These are phyloP conservation scores for Bertia moriformis DNA, from an alignment of 2,329 filamentous ascomycete genomes.

Conservation along the genomic window DNA sequence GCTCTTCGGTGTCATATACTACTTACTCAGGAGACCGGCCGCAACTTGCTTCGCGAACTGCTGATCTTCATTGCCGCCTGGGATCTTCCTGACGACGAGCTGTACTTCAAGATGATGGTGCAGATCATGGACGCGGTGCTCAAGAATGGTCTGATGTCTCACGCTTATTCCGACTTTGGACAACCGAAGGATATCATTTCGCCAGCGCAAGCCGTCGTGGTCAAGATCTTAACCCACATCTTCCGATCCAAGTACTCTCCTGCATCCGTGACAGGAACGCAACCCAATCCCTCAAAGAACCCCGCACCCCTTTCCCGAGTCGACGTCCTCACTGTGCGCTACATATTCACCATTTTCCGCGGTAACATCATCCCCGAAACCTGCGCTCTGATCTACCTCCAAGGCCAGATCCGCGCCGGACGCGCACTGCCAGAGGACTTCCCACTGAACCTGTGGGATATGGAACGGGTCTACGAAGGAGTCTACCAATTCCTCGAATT, in stretches of 20 bases:
- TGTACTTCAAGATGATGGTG: slow-evolving; percentile 60
- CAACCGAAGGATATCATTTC: slow-evolving; percentile 57
- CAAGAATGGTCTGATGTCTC: slow-evolving; percentile 49
- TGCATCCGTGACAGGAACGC: slow-evolving; percentile 20
- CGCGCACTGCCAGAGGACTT: slow-evolving; percentile 50
- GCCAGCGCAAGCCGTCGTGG: slow-evolving; percentile 52
- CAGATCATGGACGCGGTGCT: slow-evolving; percentile 57
- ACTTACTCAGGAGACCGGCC: slow-evolving; percentile 47
- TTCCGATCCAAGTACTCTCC: slow-evolving; percentile 40
- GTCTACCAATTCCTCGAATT: slow-evolving; percentile 58
- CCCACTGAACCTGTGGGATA: slow-evolving; percentile 54
- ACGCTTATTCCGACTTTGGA: slow-evolving; percentile 50
- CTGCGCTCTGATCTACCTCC: slow-evolving; percentile 51
- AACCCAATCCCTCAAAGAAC: slow-evolving; percentile 17
- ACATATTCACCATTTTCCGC: slow-evolving; percentile 53
- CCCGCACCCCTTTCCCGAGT: slow-evolving; percentile 10
- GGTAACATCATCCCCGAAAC: slow-evolving; percentile 55
- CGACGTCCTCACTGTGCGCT: slow-evolving; percentile 27
- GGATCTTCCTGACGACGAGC: slow-evolving; percentile 54
- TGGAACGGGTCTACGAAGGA: slow-evolving; percentile 57
- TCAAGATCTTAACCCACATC: slow-evolving; percentile 54
- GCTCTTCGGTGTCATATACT: slow-evolving; percentile 49
- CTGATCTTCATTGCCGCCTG: slow-evolving; percentile 56
- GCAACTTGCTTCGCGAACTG: slow-evolving; percentile 47
- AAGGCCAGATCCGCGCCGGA: slow-evolving; percentile 48